phyloP scores from a whole-genome alignment of 2,329 filamentous ascomycete species.

The Penicillium corylophilum region DNA sequence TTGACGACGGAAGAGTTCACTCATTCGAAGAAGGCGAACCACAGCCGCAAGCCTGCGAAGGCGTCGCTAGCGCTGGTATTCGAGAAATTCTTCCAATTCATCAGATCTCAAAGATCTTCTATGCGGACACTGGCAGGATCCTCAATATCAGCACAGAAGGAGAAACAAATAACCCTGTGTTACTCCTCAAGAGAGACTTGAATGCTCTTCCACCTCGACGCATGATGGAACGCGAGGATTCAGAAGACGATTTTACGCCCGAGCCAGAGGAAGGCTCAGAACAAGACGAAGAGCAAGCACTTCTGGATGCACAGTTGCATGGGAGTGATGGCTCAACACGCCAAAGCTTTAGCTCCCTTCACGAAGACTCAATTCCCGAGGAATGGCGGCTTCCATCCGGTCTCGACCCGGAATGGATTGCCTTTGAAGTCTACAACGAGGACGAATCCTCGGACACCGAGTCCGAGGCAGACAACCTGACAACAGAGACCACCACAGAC shows the following conservation, averaged over 20 bases:
- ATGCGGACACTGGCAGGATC: slow-evolving; percentile 85
- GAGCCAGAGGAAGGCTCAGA: slow-evolving; percentile 34
- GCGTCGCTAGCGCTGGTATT: slow-evolving; percentile 61
- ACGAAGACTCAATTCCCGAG: slow-evolving; percentile 36
- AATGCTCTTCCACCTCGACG: slow-evolving; percentile 62
- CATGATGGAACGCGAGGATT: slow-evolving; percentile 53
- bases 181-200: slow-evolving; percentile 71
- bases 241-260: slow-evolving; percentile 32
- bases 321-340: slow-evolving; percentile 6
- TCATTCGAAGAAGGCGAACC: slow-evolving; percentile 61
- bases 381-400: slow-evolving; percentile 67
- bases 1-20: slow-evolving; percentile 70
- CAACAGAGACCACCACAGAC: slow-evolving; percentile 36
- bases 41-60: slow-evolving; percentile 60
- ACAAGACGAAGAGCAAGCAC: slow-evolving; percentile 42
- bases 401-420: slow-evolving; percentile 86
- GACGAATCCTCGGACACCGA: slow-evolving; percentile 58
- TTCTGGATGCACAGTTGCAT: slow-evolving; percentile 41
- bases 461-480: slow-evolving; percentile 38
- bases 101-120: slow-evolving; percentile 86
- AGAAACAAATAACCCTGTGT: slow-evolving; percentile 69
- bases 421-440: slow-evolving; percentile 78
- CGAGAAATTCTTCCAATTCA: slow-evolving; percentile 68
- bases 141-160: slow-evolving; percentile 74
- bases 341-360: slow-evolving; percentile 21